Base-by-base conservation (phyloP, 23 red algal genomes). In the Cyanidiococcus yangmingshanensis region DNA sequence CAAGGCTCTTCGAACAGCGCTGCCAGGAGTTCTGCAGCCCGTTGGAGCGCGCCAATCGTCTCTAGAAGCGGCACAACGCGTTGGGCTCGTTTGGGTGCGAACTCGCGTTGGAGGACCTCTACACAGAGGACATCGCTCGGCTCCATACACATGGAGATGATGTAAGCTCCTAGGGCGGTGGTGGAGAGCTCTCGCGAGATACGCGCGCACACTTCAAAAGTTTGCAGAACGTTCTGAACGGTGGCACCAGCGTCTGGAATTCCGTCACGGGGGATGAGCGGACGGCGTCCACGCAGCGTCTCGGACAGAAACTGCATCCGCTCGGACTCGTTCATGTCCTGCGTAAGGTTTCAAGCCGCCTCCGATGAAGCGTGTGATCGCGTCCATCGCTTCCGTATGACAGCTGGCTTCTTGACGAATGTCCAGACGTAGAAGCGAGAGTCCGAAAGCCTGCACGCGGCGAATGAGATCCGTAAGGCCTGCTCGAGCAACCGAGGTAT, bases 131-230 rank as follows among this genome's bases (percentile, higher is more conserved):
- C 87, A 75, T 98, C 94, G 41, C 87, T 90, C 26, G 94, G 85
- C 57, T 83, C 45, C 84, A 98, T 89, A 79, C 94, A 98, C 94
- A 98, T 98, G 2, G 94, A 98, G 26, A 98, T 91, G 21, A 98
- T 79, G 75, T 98, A 98, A 17, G 94, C 94, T 25, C 94, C 88
- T 34, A 98, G 81, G 2, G 79, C 85, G 1, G 78, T 58, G 3
- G 78, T 58, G 39, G 58, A 67, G 3, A 81, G 32, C 74, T 98
- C 94, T 16, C 75, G 85, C 15, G 83, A 82, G 32, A 95, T 77
- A n/a, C 75, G 80, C 18, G 88, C 79, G 27, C 89, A 78, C 57
- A 57, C 54, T 76, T 89, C 82, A 67, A 98, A 98, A 2, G 88
- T 91, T 58, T 91, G 84, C 76, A 98, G 76, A 0, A 98, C 79